Evolutionary conservation across 2,329 filamentous ascomycete genomes (phyloP).

Genomic region (Akanthomyces dipterigenus): DNA sequence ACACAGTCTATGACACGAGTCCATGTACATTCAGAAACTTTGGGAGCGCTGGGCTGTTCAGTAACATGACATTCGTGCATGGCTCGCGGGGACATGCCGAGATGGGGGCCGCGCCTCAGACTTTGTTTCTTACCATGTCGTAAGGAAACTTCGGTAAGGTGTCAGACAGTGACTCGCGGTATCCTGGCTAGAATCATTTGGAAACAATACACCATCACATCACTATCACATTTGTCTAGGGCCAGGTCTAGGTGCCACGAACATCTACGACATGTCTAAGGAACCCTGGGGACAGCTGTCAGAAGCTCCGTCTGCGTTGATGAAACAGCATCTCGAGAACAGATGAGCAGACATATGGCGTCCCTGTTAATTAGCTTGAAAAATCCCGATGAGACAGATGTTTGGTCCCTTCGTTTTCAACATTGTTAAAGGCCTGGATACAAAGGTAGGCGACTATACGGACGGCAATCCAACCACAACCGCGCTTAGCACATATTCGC

Average conservation of each 20-base stretch:
- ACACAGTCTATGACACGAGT: neutral
- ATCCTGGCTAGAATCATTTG: neutral
- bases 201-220: neutral
- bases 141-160: neutral
- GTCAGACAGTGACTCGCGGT: neutral
- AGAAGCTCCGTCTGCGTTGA: neutral
- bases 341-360: neutral
- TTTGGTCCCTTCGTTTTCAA: no score
- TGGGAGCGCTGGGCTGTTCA: neutral
- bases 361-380: no score
- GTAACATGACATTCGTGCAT: neutral
- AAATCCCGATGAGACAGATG: no score
- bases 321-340: neutral
- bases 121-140: neutral
- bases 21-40: neutral
- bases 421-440: no score
- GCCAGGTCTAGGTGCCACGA: neutral
- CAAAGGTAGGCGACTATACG: no score
- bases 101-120: conserved; percentile 5
- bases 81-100: neutral
- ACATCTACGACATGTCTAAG: conserved; percentile 10
- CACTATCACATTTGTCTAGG: neutral
- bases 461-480: no score
- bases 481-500: no score
- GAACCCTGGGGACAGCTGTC: neutral